Evolutionary conservation across 2,329 filamentous ascomycete genomes (phyloP), one percentile per base, ranked within the genome.

Genomic region (Sporothrix brasiliensis): DNA sequence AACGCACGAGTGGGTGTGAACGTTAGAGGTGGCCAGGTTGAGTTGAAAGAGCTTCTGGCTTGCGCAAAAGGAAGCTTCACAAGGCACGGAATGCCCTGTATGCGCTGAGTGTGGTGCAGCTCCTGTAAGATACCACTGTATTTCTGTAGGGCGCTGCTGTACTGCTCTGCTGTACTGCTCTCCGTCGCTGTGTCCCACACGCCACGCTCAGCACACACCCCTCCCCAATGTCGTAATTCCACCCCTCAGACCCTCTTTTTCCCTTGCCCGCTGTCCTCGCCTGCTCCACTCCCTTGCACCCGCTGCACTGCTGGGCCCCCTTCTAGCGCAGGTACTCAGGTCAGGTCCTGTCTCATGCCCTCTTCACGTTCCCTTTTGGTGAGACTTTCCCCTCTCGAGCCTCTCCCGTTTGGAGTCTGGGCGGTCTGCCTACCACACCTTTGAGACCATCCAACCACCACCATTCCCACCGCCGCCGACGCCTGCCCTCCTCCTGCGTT

Each of bases 281-380:
- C 39, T 10, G 24, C 49, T 69, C 61, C 61, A 65, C 63, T 49
- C 61, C 69, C 70, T 61, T 67, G 60, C 67, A 56, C 61, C 44
- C 21, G 39, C 70, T 63, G 21, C 30, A 39, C 47, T 67, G 41
- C 61, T 69, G 30, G 52, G 41, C 47, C 53, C 52, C 53, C 53
- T 67, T 63, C 70, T 72, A 72, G 70, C 70, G 70, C 70, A 72
- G 70, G 70, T 72, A 72, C 70, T 67, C 67, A 44, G 54, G 34
- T 60, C 56, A 49, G 39, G 14, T 16, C 41, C 41, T 24, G 27
- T 47, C 34, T 63, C n/a, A 24, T 2, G n/a, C 39, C n/a, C 34
- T 19, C 49, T 50, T 24, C 34, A 27, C n/a, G 16, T 21, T 24
- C 11, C 41, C 58, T n/a, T 44, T 44, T 47, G 39, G 19, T 44